phyloP scores from a whole-genome alignment of 129 eudicot species.

The Flaveria linearis region DNA sequence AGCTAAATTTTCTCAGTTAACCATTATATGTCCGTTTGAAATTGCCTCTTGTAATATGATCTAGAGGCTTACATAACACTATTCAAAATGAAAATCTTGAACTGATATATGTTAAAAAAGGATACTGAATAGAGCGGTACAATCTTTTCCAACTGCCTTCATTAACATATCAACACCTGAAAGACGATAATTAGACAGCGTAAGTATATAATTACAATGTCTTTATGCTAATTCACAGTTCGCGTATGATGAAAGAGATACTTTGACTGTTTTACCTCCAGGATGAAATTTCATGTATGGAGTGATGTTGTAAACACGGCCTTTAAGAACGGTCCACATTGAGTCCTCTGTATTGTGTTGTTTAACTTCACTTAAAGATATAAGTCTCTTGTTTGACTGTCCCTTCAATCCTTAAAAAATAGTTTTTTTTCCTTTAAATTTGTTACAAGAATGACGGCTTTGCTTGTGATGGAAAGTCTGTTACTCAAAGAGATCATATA shows the following conservation, averaged over 20 bases:
- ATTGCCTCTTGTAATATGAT: not conserved
- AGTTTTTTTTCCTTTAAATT: not conserved
- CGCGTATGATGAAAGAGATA: slow-evolving; percentile 8
- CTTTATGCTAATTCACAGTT: slow-evolving; percentile 6
- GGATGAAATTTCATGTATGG: slow-evolving; percentile 99
- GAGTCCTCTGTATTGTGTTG: slow-evolving; percentile 72
- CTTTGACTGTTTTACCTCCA: slow-evolving; percentile 67
- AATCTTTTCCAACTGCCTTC: slow-evolving; percentile 98
- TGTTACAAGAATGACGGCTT: not conserved
- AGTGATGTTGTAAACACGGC: slow-evolving; percentile 88
- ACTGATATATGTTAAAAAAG: slow-evolving; percentile 35
- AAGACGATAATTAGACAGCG: slow-evolving; percentile 10
- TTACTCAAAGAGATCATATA: not conserved
- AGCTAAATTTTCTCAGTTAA: not conserved
- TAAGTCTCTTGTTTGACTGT: slow-evolving; percentile 83
- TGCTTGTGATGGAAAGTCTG: not conserved
- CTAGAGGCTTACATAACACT: not conserved
- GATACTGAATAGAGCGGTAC: slow-evolving; percentile 97
- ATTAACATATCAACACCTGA: slow-evolving; percentile 86
- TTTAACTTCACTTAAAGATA: slow-evolving; percentile 81
- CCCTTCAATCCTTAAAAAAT: slow-evolving; percentile 74
- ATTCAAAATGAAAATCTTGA: not conserved
- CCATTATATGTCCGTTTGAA: not conserved
- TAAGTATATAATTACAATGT: not conserved
- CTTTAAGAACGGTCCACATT: slow-evolving; percentile 98